Evolutionary conservation across 805 yeast genomes (phyloP), one percentile per base, ranked within the genome.

Genomic region (Diddensiella santjacobensis): DNA sequence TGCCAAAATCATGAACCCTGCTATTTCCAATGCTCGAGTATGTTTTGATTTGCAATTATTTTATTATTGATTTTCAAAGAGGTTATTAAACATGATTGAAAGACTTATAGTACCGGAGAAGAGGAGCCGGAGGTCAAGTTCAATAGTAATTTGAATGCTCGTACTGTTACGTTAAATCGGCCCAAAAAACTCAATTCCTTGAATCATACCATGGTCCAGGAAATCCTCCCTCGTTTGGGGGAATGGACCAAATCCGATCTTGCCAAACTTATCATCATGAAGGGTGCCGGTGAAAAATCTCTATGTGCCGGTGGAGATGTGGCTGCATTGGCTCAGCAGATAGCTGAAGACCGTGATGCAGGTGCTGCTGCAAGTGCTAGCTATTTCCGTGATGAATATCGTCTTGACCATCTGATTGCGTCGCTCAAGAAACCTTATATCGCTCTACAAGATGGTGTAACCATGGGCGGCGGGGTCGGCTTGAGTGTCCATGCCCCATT

Each of bases 391-490:
- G 65, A 74, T 47, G 98, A 91, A 68, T 91, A 93, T 70, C 79
- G 83, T 52, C 70, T 93, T 60, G 82, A 93, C 71, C 85, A 82
- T 61, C 70, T 83, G 44, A 72, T 90, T 51, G 83, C 95, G 6
- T 82, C 91, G n/a, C 89, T 80, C 52, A 71, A 81, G 50, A 91
- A 89, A 71, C 98, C 98, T 1, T 75, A 86, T 51, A 82, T 93
- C n/a, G 73, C 95, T 0, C 61, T 88, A 33, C 83, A 85, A 80
- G 83, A 93, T 62, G 97, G 98, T 19, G 87, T 91, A 58, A 87
- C 91, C 22, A 88, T 93, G 96, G 99, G 98, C 47, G 98, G 98
- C 45, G 98, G 98, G 58, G 96, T 89, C 39, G 98, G 99, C 3
- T 71, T 93, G 40, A 75, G 91, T 0, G 84, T 87, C 37, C 98